phyloP scores from a whole-genome alignment of 202 grass and related monocot species.

The Panicum hallii region DNA sequence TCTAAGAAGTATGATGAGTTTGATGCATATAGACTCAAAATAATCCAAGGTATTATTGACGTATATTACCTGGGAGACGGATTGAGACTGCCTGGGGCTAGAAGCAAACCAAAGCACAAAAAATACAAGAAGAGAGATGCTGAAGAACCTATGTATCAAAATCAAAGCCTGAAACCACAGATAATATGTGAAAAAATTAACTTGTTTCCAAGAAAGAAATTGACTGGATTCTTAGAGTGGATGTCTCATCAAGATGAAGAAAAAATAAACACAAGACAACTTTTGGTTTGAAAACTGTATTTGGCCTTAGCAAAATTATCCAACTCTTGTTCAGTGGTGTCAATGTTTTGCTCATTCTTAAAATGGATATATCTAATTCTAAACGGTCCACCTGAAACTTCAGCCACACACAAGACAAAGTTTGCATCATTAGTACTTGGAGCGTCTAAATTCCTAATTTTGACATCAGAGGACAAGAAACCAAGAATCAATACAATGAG shows the following conservation, averaged over 20 bases:
- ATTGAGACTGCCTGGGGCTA: slow-evolving; percentile 36
- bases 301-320: neutral
- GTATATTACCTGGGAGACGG: slow-evolving; percentile 56
- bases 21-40: neutral
- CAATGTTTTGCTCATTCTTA: neutral
- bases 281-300: neutral
- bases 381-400: neutral
- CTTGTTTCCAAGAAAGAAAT: neutral
- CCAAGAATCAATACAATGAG: neutral
- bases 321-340: neutral
- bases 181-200: neutral
- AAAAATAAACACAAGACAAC: neutral
- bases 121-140: slow-evolving; percentile 86
- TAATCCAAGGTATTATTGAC: neutral
- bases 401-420: slow-evolving; percentile 3
- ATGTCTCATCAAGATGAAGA: neutral
- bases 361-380: neutral
- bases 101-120: slow-evolving; percentile 88
- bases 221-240: neutral
- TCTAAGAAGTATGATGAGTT: neutral
- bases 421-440: neutral
- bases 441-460: too few species aligned
- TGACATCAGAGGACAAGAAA: neutral
- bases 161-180: slow-evolving; percentile 80
- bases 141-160: slow-evolving; percentile 92